Conservation (phyloP, 1,284 basidiomycete species). For the Rugosomyces carneus region DNA sequence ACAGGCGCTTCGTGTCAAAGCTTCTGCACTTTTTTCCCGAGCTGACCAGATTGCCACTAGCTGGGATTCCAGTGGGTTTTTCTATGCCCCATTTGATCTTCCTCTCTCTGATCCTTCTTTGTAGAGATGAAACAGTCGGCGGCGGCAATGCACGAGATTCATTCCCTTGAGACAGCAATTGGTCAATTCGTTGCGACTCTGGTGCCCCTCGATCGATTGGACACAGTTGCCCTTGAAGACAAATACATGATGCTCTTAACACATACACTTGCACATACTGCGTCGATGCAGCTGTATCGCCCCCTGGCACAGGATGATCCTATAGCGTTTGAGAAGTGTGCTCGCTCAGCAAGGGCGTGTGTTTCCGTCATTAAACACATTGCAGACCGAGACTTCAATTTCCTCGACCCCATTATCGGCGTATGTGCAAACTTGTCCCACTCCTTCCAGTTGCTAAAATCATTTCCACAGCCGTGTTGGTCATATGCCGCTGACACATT, state of each 20-base stretch:
- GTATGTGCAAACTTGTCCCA: slow-evolving; percentile 35
- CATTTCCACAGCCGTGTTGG: slow-evolving; percentile 55
- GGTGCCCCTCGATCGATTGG: slow-evolving; percentile 58
- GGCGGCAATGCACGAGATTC: slow-evolving; percentile 50
- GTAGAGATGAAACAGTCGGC: slow-evolving; percentile 38
- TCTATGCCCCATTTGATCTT: slow-evolving; percentile 10
- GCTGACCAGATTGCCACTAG: slow-evolving; percentile 53
- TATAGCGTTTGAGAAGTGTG: slow-evolving; percentile 57
- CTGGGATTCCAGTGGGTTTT: slow-evolving; percentile 51
- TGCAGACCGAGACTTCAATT: slow-evolving; percentile 56
- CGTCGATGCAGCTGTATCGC: slow-evolving; percentile 62
- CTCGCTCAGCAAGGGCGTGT: slow-evolving; percentile 52
- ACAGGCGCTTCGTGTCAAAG: slow-evolving; percentile 62
- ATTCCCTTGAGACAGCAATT: slow-evolving; percentile 55
- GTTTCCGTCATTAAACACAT: slow-evolving; percentile 56
- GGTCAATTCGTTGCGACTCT: slow-evolving; percentile 55
- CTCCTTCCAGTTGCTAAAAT: slow-evolving; percentile 4
- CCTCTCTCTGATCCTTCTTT: slow-evolving; percentile 11
- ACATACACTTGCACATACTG: slow-evolving; percentile 61
- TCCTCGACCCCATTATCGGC: slow-evolving; percentile 68
- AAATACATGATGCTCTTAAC: slow-evolving; percentile 52
- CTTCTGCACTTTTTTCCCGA: slow-evolving; percentile 65
- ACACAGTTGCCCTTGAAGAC: slow-evolving; percentile 49
- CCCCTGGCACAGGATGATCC: slow-evolving; percentile 55
- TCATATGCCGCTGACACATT: slow-evolving; percentile 59